phyloP scores from a whole-genome alignment of 192 early-diverging fungal species.

The Coemansia sp. region DNA sequence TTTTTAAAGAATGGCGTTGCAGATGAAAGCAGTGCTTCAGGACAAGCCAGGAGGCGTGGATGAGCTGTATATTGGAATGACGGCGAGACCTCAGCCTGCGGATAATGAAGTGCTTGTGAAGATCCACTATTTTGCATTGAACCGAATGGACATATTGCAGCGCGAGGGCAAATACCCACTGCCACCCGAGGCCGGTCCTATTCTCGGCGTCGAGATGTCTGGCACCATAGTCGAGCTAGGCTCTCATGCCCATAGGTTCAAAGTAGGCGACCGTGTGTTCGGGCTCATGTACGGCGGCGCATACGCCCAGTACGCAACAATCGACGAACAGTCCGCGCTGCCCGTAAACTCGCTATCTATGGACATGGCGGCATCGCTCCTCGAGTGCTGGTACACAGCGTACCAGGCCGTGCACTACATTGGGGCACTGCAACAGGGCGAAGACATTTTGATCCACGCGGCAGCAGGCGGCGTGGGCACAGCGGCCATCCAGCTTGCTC shows the following conservation, averaged over 20 bases:
- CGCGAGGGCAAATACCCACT: slow-evolving; percentile 68
- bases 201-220: slow-evolving; percentile 74
- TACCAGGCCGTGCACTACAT: slow-evolving; percentile 68
- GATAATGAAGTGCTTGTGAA: slow-evolving; percentile 55
- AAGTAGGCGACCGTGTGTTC: slow-evolving; percentile 67
- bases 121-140: slow-evolving; percentile 62
- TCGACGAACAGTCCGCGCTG: slow-evolving; percentile 62
- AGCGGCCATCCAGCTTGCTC: slow-evolving; percentile 79
- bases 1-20: not conserved
- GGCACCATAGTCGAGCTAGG: slow-evolving; percentile 60
- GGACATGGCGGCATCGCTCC: slow-evolving; percentile 67
- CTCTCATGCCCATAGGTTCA: slow-evolving; percentile 47
- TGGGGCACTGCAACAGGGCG: slow-evolving; percentile 55
- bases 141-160: slow-evolving; percentile 77
- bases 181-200: slow-evolving; percentile 58
- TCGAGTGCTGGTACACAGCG: slow-evolving; percentile 79
- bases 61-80: slow-evolving; percentile 54
- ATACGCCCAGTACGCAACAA: slow-evolving; percentile 69
- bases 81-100: slow-evolving; percentile 38
- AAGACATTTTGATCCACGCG: slow-evolving; percentile 76
- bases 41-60: slow-evolving; percentile 52
- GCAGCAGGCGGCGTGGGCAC: slow-evolving; percentile 74
- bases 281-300: slow-evolving; percentile 72
- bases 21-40: slow-evolving; percentile 54
- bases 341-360: slow-evolving; percentile 54